Conservation (phyloP, 768 basidiomycete species). For the Leccinum pellstonianum region DNA sequence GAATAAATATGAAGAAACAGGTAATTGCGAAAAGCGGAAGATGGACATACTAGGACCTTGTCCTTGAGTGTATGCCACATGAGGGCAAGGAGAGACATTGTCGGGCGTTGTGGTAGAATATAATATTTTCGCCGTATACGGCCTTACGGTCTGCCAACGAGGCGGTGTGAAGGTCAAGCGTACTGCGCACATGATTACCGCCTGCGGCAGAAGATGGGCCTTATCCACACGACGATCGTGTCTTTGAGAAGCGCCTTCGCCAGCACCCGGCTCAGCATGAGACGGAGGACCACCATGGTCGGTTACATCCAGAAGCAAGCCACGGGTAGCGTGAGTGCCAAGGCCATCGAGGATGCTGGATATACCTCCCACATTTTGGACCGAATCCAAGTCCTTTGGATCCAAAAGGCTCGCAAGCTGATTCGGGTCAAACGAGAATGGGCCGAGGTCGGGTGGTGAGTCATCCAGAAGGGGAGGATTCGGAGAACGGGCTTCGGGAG, state of each 20-base stretch:
- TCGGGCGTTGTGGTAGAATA: constrained; percentile 62
- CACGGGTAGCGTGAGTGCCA: constrained; percentile 58
- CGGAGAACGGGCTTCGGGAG: constrained; percentile 14
- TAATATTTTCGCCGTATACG: constrained; percentile 65
- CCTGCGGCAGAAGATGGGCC: constrained; percentile 9
- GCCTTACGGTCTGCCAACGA: constrained; percentile 58
- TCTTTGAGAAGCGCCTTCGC: constrained; percentile 33
- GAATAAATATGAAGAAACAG: constrained; percentile 9
- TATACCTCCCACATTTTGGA: constrained; percentile 71
- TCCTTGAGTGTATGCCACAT: constrained; percentile 90
- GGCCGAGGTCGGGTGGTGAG: constrained; percentile 53
- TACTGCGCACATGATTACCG: constrained; percentile 1
- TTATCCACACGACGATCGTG: constrained; percentile 24
- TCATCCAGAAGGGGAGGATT: constrained; percentile 37
- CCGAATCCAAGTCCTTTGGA: constrained; percentile 72
- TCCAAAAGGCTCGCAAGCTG: constrained; percentile 85
- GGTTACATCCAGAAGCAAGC: constrained; percentile 31
- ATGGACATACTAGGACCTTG: constrained; percentile 73
- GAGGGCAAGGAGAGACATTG: constrained; percentile 67
- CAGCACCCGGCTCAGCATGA: constrained; percentile 27
- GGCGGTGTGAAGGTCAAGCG: constrained; percentile 31
- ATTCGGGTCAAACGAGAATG: constrained; percentile 73
- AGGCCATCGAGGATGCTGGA: constrained; percentile 66
- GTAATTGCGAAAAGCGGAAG: background rate
- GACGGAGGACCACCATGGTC: constrained; percentile 5